phyloP scores from a whole-genome alignment of 2,329 filamentous ascomycete genomes.

The Pseudogymnoascus sp. region DNA sequence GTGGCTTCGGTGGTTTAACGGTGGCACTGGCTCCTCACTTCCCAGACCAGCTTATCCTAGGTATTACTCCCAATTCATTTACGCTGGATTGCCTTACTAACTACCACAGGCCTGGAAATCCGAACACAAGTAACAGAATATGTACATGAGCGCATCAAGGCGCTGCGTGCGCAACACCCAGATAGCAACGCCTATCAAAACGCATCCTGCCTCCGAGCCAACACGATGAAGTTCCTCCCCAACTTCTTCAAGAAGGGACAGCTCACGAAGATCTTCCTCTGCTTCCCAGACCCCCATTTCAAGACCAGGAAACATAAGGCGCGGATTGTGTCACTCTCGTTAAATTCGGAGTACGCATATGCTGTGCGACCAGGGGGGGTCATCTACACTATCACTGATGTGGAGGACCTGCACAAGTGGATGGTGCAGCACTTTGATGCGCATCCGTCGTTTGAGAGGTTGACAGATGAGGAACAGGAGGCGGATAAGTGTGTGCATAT shows the following conservation, averaged over 20 bases:
- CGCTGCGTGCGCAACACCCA: conserved; percentile 59
- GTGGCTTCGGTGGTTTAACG: conserved; percentile 86
- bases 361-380: conserved; percentile 74
- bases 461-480: conserved; percentile 58
- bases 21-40: conserved; percentile 75
- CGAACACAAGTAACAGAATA: conserved; percentile 83
- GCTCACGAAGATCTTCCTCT: conserved; percentile 88
- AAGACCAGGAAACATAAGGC: conserved; percentile 97
- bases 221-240: conserved; percentile 99
- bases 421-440: conserved; percentile 79
- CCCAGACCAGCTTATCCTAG: conserved; percentile 74
- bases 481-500: conserved; percentile 61
- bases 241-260: conserved; percentile 85
- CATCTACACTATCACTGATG: conserved; percentile 95
- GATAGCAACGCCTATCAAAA: conserved; percentile 63
- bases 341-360: conserved; percentile 91
- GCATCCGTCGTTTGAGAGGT: conserved; percentile 69
- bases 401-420: conserved; percentile 88
- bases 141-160: conserved; percentile 78
- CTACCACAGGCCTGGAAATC: conserved; percentile 71
- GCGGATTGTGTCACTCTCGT: conserved; percentile 77
- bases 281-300: conserved; percentile 97
- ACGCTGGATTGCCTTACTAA: conserved; percentile 12
- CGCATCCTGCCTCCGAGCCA: conserved; percentile 78
- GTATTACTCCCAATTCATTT: conserved; percentile 35